These are phyloP conservation scores for Leishmania braziliensis DNA, from an alignment of 208 protist species.

Conservation along the genomic window DNA sequence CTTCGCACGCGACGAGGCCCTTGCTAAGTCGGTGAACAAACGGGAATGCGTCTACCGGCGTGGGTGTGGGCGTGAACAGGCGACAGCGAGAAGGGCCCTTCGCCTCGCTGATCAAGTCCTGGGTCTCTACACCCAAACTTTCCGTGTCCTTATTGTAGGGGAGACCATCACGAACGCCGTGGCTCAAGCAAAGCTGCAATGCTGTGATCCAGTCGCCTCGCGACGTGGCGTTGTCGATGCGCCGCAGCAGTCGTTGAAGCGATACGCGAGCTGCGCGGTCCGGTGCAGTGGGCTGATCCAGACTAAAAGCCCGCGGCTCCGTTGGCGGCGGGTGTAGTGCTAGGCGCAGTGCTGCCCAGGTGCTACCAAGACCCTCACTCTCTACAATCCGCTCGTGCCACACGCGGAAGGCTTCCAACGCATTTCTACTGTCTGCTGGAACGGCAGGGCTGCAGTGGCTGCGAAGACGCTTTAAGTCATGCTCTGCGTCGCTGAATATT, in stretches of 20 bases:
- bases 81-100: not conserved
- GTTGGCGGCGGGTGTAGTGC: not conserved
- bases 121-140: not conserved
- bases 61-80: not conserved
- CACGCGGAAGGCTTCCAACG: not conserved
- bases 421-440: not conserved
- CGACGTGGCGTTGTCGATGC: slow-evolving; percentile 50
- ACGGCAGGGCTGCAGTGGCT: not conserved
- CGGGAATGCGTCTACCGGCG: not conserved
- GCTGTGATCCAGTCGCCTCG: slow-evolving; percentile 56
- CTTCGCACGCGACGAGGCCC: slow-evolving; percentile 42
- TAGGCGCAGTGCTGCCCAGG: not conserved
- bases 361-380: slow-evolving; percentile 2
- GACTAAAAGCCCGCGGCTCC: not conserved
- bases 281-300: not conserved
- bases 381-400: not conserved
- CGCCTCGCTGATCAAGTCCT: not conserved
- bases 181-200: slow-evolving; percentile 28
- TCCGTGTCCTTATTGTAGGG: not conserved
- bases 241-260: not conserved
- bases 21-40: slow-evolving; percentile 47
- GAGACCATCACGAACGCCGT: not conserved
- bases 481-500: slow-evolving; percentile 2
- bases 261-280: not conserved
- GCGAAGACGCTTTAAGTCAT: not conserved